Evolutionary conservation across 371 early-diverging fungal genomes (phyloP).

Genomic region (Mortierella sp.): DNA sequence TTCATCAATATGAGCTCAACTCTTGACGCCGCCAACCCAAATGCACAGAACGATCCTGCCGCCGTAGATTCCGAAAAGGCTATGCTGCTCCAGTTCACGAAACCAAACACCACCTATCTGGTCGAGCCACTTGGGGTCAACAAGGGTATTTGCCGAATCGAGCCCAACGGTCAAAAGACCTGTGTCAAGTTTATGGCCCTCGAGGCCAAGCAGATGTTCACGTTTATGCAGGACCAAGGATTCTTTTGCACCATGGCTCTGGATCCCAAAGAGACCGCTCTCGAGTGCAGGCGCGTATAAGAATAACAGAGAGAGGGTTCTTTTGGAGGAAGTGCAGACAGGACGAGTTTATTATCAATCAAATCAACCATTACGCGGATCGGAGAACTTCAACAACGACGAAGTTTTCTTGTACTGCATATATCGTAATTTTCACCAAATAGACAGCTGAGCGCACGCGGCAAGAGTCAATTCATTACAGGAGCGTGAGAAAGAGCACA

Average conservation of each 20-base stretch:
- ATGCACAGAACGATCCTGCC: conserved; percentile 38
- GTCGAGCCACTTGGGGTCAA: conserved; percentile 53
- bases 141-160: conserved; percentile 49
- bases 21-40: conserved; percentile 52
- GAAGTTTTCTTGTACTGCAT: no score
- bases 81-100: conserved; percentile 43
- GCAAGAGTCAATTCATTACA: no score
- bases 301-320: no score
- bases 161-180: conserved; percentile 52
- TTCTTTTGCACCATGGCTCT: conserved; percentile 51
- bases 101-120: conserved; percentile 44
- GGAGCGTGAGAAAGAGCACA: no score
- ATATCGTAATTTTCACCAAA: no score
- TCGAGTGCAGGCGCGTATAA: conserved; percentile 51
- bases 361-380: no score
- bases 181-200: conserved; percentile 52
- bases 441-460: no score
- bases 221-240: conserved; percentile 54
- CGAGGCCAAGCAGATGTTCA: conserved; percentile 55
- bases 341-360: no score
- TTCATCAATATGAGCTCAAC: conserved; percentile 35
- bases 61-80: conserved; percentile 50
- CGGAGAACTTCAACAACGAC: no score
- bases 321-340: no score
- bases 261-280: conserved; percentile 50